A percentile compares a stretch with the other conserved stretches of the same genome.
Evolutionary conservation across 139 green algal species (phyloP).

Genomic region (Chloropicon primus): DNA sequence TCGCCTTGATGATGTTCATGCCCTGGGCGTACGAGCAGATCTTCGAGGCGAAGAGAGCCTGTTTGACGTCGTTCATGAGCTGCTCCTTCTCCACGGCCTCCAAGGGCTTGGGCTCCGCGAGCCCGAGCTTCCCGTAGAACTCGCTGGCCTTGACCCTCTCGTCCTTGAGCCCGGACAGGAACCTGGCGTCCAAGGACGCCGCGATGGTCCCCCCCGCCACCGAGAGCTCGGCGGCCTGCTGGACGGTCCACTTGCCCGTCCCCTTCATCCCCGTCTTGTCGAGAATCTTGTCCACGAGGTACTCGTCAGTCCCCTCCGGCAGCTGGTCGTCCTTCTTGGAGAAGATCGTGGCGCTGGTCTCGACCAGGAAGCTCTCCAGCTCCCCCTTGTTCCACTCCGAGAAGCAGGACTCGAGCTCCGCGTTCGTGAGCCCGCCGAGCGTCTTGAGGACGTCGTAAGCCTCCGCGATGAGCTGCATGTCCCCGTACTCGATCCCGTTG

Average conservation of each 20-base stretch:
- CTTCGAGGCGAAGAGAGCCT: conserved; percentile 14
- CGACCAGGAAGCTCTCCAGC: conserved; percentile 10
- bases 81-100: not conserved
- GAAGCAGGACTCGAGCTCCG: conserved; percentile 4
- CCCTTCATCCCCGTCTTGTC: conserved; percentile 13
- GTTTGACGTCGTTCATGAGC: not conserved
- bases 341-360: conserved; percentile 8
- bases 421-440: conserved; percentile 5
- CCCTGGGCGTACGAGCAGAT: conserved; percentile 15
- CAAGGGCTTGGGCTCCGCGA: conserved; percentile 4
- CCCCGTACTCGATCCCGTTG: conserved; percentile 16
- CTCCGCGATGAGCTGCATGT: conserved; percentile 18
- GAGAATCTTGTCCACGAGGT: conserved; percentile 10
- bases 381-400: conserved; percentile 15
- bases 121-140: conserved; percentile 35
- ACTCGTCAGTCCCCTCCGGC: not conserved
- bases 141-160: conserved; percentile 64
- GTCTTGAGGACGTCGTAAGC: conserved; percentile 14
- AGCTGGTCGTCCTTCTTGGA: conserved; percentile 8
- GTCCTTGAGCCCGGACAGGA: conserved; percentile 5
- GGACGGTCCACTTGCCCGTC: conserved; percentile 10
- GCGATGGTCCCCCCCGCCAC: conserved; percentile 5
- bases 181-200: conserved; percentile 2
- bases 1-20: conserved; percentile 8
- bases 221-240: conserved; percentile 10